Conservation (phyloP, 2,329 filamentous ascomycete species). For the Ophiostoma australiae region DNA sequence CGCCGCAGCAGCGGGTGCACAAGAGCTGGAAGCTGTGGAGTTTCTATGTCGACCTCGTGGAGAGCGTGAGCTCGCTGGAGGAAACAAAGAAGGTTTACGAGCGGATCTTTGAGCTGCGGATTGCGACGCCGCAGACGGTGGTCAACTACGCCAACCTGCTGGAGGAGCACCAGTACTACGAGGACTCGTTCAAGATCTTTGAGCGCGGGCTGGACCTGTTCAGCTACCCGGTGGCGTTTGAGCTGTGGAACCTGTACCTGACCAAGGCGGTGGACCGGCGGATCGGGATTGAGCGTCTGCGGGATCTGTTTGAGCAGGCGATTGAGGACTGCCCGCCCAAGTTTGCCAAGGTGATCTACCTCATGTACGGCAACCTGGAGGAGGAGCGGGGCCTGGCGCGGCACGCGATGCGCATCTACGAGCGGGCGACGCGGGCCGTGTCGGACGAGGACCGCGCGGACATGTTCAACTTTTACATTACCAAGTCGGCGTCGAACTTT, state of each 20-base stretch:
- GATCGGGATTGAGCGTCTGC: slow-evolving; percentile 87
- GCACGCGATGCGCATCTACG: slow-evolving; percentile 98
- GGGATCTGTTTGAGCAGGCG: slow-evolving; percentile 95
- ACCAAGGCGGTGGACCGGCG: slow-evolving; percentile 96
- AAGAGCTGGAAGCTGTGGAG: slow-evolving; percentile 99
- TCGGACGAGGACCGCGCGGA: slow-evolving; percentile 90
- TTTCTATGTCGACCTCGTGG: slow-evolving; percentile 96
- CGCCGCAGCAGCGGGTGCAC: slow-evolving; percentile 92
- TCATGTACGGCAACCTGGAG: slow-evolving; percentile 97
- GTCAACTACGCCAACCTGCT: slow-evolving; percentile 97
- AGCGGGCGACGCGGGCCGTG: slow-evolving; percentile 89
- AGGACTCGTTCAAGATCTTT: slow-evolving; percentile 97
- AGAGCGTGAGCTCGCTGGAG: slow-evolving; percentile 84
- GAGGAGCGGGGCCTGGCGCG: slow-evolving; percentile 91
- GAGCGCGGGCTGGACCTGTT: slow-evolving; percentile 97
- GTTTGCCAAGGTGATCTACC: slow-evolving; percentile 90
- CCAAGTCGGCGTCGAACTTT: slow-evolving; percentile 83
- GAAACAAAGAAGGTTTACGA: slow-evolving; percentile 95
- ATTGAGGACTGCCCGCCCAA: slow-evolving; percentile 91
- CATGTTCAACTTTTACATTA: slow-evolving; percentile 99
- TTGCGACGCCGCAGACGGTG: slow-evolving; percentile 95
- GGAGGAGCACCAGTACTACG: slow-evolving; percentile 90
- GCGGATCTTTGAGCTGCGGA: slow-evolving; percentile 94
- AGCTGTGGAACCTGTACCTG: slow-evolving; percentile 96
- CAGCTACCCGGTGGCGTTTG: slow-evolving; percentile 95